Conservation (phyloP, 108 stramenopile genomes). For the Cyclotella sp. region DNA sequence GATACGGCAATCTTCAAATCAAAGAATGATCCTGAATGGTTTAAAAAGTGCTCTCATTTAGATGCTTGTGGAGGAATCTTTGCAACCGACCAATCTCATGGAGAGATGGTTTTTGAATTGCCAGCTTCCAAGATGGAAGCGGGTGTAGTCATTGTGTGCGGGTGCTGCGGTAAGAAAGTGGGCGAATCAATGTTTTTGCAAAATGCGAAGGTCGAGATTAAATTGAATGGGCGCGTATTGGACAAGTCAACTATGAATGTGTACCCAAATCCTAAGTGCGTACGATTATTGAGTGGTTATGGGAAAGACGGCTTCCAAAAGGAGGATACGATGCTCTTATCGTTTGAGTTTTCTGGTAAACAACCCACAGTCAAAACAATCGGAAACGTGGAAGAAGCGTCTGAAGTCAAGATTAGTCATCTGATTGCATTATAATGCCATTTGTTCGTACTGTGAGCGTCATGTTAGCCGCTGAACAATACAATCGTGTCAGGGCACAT, state of each 20-base stretch:
- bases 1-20: slow-evolving; percentile 49
- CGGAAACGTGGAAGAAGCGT: slow-evolving; percentile 6
- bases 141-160: slow-evolving; percentile 49
- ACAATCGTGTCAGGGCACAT: too few relatives aligned
- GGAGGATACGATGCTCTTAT: slow-evolving; percentile 40
- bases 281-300: slow-evolving; percentile 28
- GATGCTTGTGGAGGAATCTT: slow-evolving; percentile 57
- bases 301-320: slow-evolving; percentile 34
- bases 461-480: too few relatives aligned
- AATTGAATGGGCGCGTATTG: slow-evolving; percentile 38
- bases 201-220: slow-evolving; percentile 34
- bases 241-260: slow-evolving; percentile 44
- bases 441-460: neutral
- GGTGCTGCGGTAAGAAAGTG: slow-evolving; percentile 53
- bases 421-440: slow-evolving; percentile 37
- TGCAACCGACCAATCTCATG: slow-evolving; percentile 21
- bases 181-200: slow-evolving; percentile 46
- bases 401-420: slow-evolving; percentile 39
- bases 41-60: slow-evolving; percentile 43
- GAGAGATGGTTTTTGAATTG: slow-evolving; percentile 43
- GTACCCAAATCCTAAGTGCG: slow-evolving; percentile 43
- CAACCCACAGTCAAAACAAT: neutral
- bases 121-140: slow-evolving; percentile 48
- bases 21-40: slow-evolving; percentile 48
- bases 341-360: slow-evolving; percentile 25